Base-by-base conservation (phyloP, 1,284 basidiomycete genomes). In the Trichosporon coremiiforme region DNA sequence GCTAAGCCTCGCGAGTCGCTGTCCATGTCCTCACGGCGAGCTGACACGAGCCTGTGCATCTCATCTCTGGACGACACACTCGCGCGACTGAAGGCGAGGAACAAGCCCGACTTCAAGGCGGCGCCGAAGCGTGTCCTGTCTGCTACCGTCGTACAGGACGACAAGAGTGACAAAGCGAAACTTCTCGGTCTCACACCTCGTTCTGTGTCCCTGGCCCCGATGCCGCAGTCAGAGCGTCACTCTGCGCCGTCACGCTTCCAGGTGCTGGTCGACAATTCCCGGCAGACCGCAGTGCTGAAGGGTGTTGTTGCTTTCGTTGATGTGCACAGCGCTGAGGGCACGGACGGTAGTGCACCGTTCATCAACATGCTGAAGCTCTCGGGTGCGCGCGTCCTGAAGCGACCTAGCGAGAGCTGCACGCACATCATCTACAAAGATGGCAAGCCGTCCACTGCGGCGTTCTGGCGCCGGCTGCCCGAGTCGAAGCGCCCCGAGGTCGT, bases 401-500 rank as follows among this genome's bases (percentile, higher is more conserved):
- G 84, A 35, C 83, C 83, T 1, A 83, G 84, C 5, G 81, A 84
- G 17, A 79, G 87, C 4, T 91, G 91, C 75, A 96, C 94, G 0
- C 95, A 97, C 81, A 89, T 97, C 70, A 88, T 98, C 17, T 97
- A 88, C 84, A 97, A 96, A 86, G 91, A 92, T 70, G 95, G 95
- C 1, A 83, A 89, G 66, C 87, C 88, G 74, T 90, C 90, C 65
- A 97, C 94, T 0, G 78, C 94, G 22, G 87, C 87, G 31, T 89
- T 89, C 71, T 94, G 91, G 78, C 88, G 91, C 89, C 75, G 76
- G 84, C 78, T 81, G 62, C 73, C 76, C 8, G 68, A 73, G 25
- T 84, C 88, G 41, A 89, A 91, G 35, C 68, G 70, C 0, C 89
- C 90, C 0, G 71, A 77, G 53, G 88, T 95, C 12, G 91, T 97